A percentile compares a stretch with the other conserved stretches of the same genome.
These are phyloP conservation scores for Pisolithus marmoratus DNA, from an alignment of 768 basidiomycete species.

Conservation along the genomic window DNA sequence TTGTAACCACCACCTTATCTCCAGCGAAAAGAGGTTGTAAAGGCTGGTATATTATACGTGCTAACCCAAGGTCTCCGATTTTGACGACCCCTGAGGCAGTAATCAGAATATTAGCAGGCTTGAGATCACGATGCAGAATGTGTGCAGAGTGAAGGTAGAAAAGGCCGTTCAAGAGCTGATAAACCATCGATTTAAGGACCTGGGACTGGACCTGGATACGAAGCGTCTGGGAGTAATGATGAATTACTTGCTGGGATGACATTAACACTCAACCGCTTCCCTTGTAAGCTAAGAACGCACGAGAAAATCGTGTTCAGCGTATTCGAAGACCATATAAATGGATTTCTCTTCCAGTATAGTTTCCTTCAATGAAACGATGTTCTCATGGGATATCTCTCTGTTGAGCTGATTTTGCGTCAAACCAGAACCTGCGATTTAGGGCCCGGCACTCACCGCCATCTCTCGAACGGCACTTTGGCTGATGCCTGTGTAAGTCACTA, in stretches of 20 bases:
- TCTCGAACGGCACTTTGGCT: slow-evolving; percentile 97
- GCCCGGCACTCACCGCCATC: slow-evolving; percentile 67
- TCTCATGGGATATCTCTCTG: slow-evolving; percentile 85
- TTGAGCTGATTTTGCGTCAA: slow-evolving; percentile 57
- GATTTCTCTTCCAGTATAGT: slow-evolving; percentile 98
- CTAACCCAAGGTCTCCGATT: slow-evolving; percentile 96
- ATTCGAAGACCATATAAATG: slow-evolving; percentile 99
- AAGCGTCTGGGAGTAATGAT: slow-evolving; percentile 90
- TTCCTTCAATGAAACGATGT: slow-evolving; percentile 86
- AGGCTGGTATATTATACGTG: slow-evolving; percentile 85
- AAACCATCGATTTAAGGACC: slow-evolving; percentile 88
- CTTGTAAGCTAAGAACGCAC: slow-evolving; percentile 39
- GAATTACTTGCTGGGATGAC: slow-evolving; percentile 84
- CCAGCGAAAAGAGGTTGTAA: slow-evolving; percentile 88
- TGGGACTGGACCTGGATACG: slow-evolving; percentile 67
- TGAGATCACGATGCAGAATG: slow-evolving; percentile 95
- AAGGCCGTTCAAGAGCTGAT: slow-evolving; percentile 91
- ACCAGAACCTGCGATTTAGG: background rate
- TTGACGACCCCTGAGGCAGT: slow-evolving; percentile 86
- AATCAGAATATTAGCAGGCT: slow-evolving; percentile 98
- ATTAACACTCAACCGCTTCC: background rate
- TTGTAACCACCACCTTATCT: slow-evolving; percentile 98
- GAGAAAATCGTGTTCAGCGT: slow-evolving; percentile 97
- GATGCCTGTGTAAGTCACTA: slow-evolving; percentile 92
- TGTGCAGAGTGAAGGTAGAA: slow-evolving; percentile 92